These are phyloP conservation scores for Senecio squalidus DNA, from an alignment of 140 eudicot species.

Conservation along the genomic window DNA sequence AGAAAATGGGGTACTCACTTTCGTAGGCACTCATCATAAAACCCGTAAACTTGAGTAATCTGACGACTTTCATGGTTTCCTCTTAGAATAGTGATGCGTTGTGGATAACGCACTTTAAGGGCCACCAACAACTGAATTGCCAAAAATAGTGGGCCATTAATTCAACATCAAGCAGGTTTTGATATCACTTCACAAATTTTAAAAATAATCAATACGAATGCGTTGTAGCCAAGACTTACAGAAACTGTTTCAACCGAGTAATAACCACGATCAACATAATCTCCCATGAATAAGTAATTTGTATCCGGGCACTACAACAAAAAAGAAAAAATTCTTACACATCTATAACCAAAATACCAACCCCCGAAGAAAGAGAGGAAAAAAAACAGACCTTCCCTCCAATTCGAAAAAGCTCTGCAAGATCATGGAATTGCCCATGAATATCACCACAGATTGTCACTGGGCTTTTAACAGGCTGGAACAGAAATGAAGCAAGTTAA, in stretches of 20 bases:
- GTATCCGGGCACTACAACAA: slow-evolving; percentile 78
- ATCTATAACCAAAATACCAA: not conserved
- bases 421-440: slow-evolving; percentile 96
- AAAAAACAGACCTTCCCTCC: slow-evolving; percentile 68
- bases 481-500: not conserved
- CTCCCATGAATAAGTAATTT: slow-evolving; percentile 85
- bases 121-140: slow-evolving; percentile 77
- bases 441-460: slow-evolving; percentile 95
- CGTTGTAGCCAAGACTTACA: slow-evolving; percentile 32
- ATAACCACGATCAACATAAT: slow-evolving; percentile 89
- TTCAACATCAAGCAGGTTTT: not conserved
- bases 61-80: slow-evolving; percentile 96
- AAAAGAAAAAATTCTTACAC: slow-evolving; percentile 7
- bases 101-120: slow-evolving; percentile 86
- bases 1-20: slow-evolving; percentile 51
- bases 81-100: slow-evolving; percentile 74
- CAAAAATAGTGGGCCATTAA: not conserved
- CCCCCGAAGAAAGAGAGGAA: not conserved
- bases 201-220: not conserved
- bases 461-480: slow-evolving; percentile 91
- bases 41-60: slow-evolving; percentile 97
- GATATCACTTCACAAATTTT: not conserved
- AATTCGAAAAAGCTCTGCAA: slow-evolving; percentile 84
- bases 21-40: slow-evolving; percentile 85
- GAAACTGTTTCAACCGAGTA: slow-evolving; percentile 87